phyloP scores from a whole-genome alignment of 2,329 filamentous ascomycete species.

The Lachnellula occidentalis region DNA sequence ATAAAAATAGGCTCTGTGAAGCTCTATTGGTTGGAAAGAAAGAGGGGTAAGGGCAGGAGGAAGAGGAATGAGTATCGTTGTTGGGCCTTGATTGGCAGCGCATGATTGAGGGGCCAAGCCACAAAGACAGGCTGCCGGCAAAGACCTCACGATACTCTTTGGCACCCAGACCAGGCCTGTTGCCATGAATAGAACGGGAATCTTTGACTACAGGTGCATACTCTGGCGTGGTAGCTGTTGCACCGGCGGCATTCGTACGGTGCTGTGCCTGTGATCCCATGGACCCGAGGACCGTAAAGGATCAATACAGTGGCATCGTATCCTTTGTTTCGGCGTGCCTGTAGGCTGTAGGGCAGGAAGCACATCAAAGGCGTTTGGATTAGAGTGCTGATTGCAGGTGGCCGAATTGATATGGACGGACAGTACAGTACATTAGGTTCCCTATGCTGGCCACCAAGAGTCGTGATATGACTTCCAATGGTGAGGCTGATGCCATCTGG shows the following conservation, averaged over 20 bases:
- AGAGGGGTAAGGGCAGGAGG: background rate
- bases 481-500: conserved; percentile 2
- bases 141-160: background rate
- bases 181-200: background rate
- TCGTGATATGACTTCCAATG: background rate
- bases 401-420: background rate
- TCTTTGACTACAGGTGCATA: no score
- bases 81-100: conserved; percentile 7
- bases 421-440: background rate
- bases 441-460: background rate
- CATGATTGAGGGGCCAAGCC: conserved; percentile 10
- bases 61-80: background rate
- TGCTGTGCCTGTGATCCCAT: no score
- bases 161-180: no score
- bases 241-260: background rate
- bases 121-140: background rate
- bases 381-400: background rate
- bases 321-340: no score
- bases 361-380: no score
- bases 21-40: background rate
- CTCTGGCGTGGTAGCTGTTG: background rate
- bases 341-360: no score
- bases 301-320: no score
- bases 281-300: no score
- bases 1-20: no score